Conservation (phyloP, 371 early-diverging fungal genomes). For the Coemansia sp. region DNA sequence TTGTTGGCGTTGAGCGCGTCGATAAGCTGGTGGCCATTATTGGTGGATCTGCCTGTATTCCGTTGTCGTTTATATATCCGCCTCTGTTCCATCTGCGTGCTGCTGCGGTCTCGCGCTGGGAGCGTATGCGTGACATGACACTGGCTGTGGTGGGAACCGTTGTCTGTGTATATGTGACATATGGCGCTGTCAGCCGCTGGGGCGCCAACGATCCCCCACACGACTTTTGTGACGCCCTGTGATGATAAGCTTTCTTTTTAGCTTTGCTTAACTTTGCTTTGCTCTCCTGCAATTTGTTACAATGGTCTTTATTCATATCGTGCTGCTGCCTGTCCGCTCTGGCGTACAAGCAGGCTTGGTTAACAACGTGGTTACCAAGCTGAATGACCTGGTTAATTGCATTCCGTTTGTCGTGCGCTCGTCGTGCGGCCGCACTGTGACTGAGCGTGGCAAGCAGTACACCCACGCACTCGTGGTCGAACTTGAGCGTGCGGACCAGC, state of each 20-base stretch:
- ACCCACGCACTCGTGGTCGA: slow-evolving; percentile 40
- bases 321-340: slow-evolving; percentile 28
- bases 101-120: slow-evolving; percentile 52
- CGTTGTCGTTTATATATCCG: slow-evolving; percentile 67
- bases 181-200: slow-evolving; percentile 56
- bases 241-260: neutral
- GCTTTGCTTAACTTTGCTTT: no score
- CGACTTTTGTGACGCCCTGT: slow-evolving; percentile 24
- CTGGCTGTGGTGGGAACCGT: slow-evolving; percentile 66
- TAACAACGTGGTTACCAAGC: slow-evolving; percentile 16
- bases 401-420: slow-evolving; percentile 33
- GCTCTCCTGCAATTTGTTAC: neutral
- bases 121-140: slow-evolving; percentile 56
- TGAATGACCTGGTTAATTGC: slow-evolving; percentile 13
- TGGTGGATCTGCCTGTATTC: slow-evolving; percentile 82
- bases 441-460: slow-evolving; percentile 36
- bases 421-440: slow-evolving; percentile 30
- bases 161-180: slow-evolving; percentile 59
- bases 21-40: slow-evolving; percentile 85
- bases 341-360: slow-evolving; percentile 15
- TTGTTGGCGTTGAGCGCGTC: slow-evolving; percentile 70
- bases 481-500: slow-evolving; percentile 27
- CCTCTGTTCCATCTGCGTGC: slow-evolving; percentile 68
- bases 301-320: slow-evolving; percentile 38
- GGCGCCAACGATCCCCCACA: slow-evolving; percentile 29